Conservation (phyloP, 192 early-diverging fungal species). For the Umbelopsis isabellina region DNA sequence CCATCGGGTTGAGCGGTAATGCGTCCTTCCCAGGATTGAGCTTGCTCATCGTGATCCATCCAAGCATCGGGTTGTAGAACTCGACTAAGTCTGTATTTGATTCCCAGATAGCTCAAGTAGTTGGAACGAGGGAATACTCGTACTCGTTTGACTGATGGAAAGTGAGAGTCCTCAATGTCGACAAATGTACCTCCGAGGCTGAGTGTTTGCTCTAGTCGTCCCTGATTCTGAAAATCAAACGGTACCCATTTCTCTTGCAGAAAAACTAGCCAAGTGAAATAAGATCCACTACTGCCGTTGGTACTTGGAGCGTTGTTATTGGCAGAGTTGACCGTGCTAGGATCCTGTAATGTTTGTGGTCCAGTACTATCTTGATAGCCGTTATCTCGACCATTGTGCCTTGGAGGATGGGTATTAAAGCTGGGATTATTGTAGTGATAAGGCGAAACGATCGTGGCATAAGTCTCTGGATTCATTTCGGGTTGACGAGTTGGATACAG, state of each 20-base stretch:
- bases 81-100: constrained; percentile 42
- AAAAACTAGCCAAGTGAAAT: constrained; percentile 41
- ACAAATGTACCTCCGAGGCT: constrained; percentile 40
- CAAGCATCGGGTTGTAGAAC: constrained; percentile 45
- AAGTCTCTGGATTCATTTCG: constrained; percentile 16
- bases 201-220: constrained; percentile 38
- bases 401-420: constrained; percentile 12
- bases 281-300: constrained; percentile 11
- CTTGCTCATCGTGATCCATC: constrained; percentile 33
- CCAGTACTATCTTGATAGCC: neutral
- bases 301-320: neutral
- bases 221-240: constrained; percentile 38
- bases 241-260: constrained; percentile 37
- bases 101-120: constrained; percentile 42
- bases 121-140: constrained; percentile 39
- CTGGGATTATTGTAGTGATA: constrained; percentile 20
- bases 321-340: neutral
- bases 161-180: constrained; percentile 38
- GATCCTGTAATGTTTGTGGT: neutral
- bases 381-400: neutral
- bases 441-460: constrained; percentile 15
- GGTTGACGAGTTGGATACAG: constrained; percentile 18
- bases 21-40: constrained; percentile 24
- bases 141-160: constrained; percentile 36
- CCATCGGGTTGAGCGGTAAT: constrained; percentile 12